Percentiles rank a stretch among this genome's conserved stretches.
These are phyloP conservation scores for Kalmusia sp. DNA, from an alignment of 2,329 filamentous ascomycete genomes.

Conservation along the genomic window DNA sequence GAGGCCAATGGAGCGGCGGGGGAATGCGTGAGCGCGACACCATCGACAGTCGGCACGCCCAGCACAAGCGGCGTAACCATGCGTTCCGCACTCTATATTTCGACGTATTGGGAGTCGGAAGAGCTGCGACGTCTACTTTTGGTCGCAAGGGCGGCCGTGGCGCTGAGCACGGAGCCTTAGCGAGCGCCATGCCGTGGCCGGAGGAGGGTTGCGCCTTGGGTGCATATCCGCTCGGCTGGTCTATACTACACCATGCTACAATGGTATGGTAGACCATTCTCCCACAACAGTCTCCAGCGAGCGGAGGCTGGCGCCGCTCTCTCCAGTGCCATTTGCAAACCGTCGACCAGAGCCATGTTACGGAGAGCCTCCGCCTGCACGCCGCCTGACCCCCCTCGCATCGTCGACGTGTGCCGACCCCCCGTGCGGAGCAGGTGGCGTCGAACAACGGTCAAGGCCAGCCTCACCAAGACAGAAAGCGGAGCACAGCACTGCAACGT, in stretches of 20 bases:
- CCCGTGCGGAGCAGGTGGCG: conserved; percentile 1
- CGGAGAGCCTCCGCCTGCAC: background rate
- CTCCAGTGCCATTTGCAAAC: background rate
- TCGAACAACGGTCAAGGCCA: conserved; percentile 1
- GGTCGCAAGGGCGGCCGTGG: conserved; percentile 3
- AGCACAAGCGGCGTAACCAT: background rate
- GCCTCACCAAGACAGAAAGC: background rate
- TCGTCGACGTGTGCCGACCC: background rate
- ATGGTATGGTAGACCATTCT: too few species aligned
- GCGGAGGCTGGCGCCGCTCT: too few species aligned
- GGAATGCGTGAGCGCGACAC: background rate
- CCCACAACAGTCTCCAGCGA: too few species aligned
- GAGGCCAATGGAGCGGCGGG: conserved; percentile 16
- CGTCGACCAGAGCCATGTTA: background rate
- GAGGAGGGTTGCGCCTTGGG: background rate
- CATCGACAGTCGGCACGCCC: too few species aligned
- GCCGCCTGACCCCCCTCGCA: background rate
- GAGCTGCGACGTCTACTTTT: background rate
- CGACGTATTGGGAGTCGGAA: background rate
- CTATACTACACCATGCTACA: too few species aligned
- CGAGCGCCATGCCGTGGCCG: background rate
- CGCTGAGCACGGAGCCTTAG: conserved; percentile 5
- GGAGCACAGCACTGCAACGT: conserved; percentile 2
- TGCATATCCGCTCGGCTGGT: too few species aligned
- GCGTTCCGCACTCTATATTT: background rate